A percentile compares a stretch with the other conserved stretches of the same genome.
Conservation (phyloP, 2,329 filamentous ascomycete genomes). For the Beauveria rudraprayagi region DNA sequence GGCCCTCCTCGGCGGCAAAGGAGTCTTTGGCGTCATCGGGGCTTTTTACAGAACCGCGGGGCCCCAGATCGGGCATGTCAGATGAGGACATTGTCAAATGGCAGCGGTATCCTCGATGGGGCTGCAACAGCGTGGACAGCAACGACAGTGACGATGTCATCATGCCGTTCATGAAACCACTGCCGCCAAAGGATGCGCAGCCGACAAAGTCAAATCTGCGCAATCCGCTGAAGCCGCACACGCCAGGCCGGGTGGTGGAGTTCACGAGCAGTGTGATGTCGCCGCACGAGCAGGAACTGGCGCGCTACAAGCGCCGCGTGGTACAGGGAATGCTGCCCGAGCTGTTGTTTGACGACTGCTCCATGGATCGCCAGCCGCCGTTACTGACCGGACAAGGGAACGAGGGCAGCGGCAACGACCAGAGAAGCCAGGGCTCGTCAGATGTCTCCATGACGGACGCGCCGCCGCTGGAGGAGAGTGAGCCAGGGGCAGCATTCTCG, state of each 20-base stretch:
- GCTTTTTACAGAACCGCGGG: conserved; percentile 14
- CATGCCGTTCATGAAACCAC: conserved; percentile 36
- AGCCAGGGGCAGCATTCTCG: neutral
- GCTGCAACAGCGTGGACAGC: conserved; percentile 23
- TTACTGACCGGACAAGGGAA: neutral
- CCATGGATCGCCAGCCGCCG: conserved; percentile 5
- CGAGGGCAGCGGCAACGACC: conserved; percentile 18
- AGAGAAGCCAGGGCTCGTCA: conserved; percentile 25
- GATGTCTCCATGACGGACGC: conserved; percentile 22
- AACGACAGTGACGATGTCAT: conserved; percentile 24
- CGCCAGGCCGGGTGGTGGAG: conserved; percentile 50
- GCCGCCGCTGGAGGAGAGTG: conserved; percentile 14
- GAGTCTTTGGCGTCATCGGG: too few relatives aligned
- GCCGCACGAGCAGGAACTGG: conserved; percentile 32
- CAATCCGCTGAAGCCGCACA: conserved; percentile 49
- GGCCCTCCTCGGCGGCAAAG: too few relatives aligned
- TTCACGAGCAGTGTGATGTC: conserved; percentile 45
- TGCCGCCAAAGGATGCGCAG: conserved; percentile 44
- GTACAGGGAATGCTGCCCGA: conserved; percentile 15
- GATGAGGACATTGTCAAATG: conserved; percentile 34
- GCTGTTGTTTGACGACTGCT: conserved; percentile 12
- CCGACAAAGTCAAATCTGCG: conserved; percentile 50
- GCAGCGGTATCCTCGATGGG: conserved; percentile 30
- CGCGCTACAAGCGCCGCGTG: conserved; percentile 22
- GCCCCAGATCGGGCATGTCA: conserved; percentile 34